phyloP scores from a whole-genome alignment of 106 monocot genomes.

The Allium cepa region DNA sequence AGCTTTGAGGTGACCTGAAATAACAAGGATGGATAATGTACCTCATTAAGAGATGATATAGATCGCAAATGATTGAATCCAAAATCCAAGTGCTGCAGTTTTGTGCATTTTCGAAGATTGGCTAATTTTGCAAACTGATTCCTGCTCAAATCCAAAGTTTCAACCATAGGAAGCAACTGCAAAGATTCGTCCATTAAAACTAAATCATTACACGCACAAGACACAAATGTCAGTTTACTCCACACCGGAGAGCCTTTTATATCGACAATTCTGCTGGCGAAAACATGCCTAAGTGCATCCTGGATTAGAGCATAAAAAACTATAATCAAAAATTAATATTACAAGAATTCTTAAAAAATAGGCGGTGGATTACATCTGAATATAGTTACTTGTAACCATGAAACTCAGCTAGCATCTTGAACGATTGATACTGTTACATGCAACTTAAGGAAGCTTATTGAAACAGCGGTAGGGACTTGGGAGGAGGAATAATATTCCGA shows the following conservation, averaged over 20 bases:
- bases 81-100: constrained; percentile 70
- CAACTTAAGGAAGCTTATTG: too few relatives aligned
- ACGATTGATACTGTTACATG: too few relatives aligned
- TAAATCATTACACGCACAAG: constrained; percentile 77
- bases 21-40: constrained; percentile 15
- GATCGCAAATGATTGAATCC: constrained; percentile 89
- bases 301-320: constrained; percentile 16
- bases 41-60: constrained; percentile 65
- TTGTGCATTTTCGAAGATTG: constrained; percentile 61
- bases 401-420: too few relatives aligned
- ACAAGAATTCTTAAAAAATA: too few relatives aligned
- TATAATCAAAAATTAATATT: too few relatives aligned
- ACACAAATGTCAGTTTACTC: constrained; percentile 64
- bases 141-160: constrained; percentile 81
- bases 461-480: too few relatives aligned
- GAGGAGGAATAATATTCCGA: too few relatives aligned
- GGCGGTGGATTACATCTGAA: too few relatives aligned
- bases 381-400: too few relatives aligned
- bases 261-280: constrained; percentile 84
- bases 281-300: constrained; percentile 94
- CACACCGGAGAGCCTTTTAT: constrained; percentile 83
- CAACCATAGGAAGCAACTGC: constrained; percentile 78
- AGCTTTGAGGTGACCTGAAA: too few relatives aligned
- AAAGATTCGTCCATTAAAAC: constrained; percentile 95
- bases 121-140: constrained; percentile 85